These are phyloP conservation scores for Pleodorina starrii DNA, from an alignment of 139 green algal genomes.

Conservation along the genomic window DNA sequence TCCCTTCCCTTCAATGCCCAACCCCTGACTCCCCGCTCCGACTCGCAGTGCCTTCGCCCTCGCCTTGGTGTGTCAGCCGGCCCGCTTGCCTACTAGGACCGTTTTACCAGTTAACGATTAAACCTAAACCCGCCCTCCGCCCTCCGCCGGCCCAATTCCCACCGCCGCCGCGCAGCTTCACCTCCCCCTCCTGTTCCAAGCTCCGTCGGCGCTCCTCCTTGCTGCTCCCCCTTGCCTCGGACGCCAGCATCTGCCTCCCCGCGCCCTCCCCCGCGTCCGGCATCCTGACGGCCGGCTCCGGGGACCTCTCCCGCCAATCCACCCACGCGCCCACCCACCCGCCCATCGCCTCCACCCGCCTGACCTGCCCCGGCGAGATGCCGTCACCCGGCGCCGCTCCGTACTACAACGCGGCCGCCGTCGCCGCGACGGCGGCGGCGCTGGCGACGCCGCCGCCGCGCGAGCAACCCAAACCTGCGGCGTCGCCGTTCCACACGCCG, in stretches of 20 bases:
- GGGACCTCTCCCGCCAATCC: neutral
- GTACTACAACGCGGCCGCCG: neutral
- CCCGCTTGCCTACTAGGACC: too few species aligned
- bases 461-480: neutral
- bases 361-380: neutral
- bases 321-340: neutral
- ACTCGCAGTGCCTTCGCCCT: neutral
- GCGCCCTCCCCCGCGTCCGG: neutral
- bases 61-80: too few species aligned
- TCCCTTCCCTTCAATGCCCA: too few species aligned
- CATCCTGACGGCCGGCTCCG: neutral
- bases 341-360: neutral
- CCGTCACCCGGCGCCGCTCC: neutral
- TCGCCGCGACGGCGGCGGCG: neutral
- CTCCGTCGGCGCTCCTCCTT: conserved; percentile 15
- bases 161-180: neutral
- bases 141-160: too few species aligned
- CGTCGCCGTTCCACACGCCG: neutral
- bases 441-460: neutral
- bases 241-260: neutral
- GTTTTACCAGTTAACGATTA: too few species aligned
- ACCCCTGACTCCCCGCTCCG: too few species aligned
- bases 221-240: neutral
- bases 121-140: too few species aligned
- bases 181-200: neutral